Conservation (phyloP, 2,329 filamentous ascomycete species). For the Fusarium tricinctum region DNA sequence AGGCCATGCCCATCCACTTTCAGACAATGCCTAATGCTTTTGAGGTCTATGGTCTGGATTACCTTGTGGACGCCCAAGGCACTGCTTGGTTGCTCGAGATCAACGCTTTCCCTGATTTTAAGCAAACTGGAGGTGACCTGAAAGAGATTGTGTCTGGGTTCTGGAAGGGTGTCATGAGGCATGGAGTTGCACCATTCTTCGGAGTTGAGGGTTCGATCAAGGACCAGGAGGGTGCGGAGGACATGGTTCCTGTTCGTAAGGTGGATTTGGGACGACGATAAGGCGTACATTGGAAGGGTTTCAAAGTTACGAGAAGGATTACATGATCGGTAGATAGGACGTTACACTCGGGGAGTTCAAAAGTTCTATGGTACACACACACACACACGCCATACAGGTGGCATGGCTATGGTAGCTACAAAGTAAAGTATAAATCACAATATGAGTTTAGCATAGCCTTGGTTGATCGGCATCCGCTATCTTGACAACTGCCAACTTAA, state of each 20-base stretch:
- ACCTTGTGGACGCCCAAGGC: slow-evolving; percentile 78
- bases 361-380: slow-evolving; percentile 24
- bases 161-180: slow-evolving; percentile 79
- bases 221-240: slow-evolving; percentile 51
- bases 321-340: neutral
- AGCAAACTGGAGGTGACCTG: slow-evolving; percentile 88
- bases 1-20: slow-evolving; percentile 90
- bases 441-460: slow-evolving; percentile 4
- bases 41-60: slow-evolving; percentile 93
- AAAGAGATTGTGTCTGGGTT: slow-evolving; percentile 79
- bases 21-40: slow-evolving; percentile 90
- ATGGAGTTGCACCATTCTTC: slow-evolving; percentile 79
- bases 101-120: slow-evolving; percentile 97
- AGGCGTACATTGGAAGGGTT: neutral
- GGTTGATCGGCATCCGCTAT: neutral
- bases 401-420: neutral
- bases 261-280: slow-evolving; percentile 66
- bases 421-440: neutral
- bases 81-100: slow-evolving; percentile 86
- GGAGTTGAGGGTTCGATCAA: slow-evolving; percentile 45
- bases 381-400: slow-evolving; percentile 6
- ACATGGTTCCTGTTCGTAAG: slow-evolving; percentile 67
- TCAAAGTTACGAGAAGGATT: neutral
- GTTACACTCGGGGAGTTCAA: slow-evolving; percentile 19
- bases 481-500: neutral